These are phyloP conservation scores for Paramecium tetraurelia DNA, from an alignment of 73 alveolate species.

Conservation along the genomic window DNA sequence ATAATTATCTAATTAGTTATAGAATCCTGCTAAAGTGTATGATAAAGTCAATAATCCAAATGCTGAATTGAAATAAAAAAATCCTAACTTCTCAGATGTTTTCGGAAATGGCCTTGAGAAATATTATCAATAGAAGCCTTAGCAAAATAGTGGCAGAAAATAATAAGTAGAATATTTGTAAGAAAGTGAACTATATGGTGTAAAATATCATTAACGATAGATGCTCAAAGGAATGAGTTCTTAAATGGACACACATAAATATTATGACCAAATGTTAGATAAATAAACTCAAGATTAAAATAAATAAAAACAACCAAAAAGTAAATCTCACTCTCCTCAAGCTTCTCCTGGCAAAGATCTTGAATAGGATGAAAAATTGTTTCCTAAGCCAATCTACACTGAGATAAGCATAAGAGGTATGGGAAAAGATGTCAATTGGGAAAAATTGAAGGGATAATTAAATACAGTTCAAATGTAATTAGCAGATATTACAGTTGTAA, in stretches of 20 bases:
- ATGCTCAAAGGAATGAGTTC: conserved; percentile 45
- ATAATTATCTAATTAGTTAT: background rate
- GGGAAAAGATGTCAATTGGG: background rate
- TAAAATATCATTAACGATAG: conserved; percentile 16
- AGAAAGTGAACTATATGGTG: conserved; percentile 29
- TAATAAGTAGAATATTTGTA: background rate
- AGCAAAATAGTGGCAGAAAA: background rate
- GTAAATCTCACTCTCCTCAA: background rate
- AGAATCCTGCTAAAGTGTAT: background rate
- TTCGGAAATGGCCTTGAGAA: background rate
- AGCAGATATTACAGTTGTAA: background rate
- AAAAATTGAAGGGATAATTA: background rate
- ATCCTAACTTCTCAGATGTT: conserved; percentile 21
- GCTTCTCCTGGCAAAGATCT: conserved; percentile 26
- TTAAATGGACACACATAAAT: conserved; percentile 27
- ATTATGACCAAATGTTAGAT: background rate
- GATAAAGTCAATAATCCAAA: conserved; percentile 23
- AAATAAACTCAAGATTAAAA: background rate
- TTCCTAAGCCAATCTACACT: background rate
- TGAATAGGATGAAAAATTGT: conserved; percentile 4
- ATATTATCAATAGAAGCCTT: background rate
- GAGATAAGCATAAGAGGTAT: background rate
- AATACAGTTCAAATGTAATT: background rate
- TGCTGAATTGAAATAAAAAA: conserved; percentile 8
- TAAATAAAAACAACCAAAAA: background rate